Base-by-base conservation (phyloP, 2,329 filamentous ascomycete genomes). In the Fusarium illudens region DNA sequence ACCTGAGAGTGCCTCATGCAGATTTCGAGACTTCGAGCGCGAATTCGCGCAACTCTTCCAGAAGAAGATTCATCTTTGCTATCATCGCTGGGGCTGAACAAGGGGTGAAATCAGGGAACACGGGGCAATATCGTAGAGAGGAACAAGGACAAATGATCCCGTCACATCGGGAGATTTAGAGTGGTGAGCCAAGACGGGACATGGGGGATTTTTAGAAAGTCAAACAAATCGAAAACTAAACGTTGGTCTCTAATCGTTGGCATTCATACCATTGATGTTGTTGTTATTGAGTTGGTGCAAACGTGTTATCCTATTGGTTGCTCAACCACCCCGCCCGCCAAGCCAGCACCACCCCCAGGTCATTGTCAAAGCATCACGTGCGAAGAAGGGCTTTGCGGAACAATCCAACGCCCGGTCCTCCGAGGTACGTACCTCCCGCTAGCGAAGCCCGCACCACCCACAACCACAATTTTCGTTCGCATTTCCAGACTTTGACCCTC, bases 391-490 rank as follows among this genome's bases (percentile, higher is more conserved):
- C 60, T 72, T 57, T 30, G 12, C 64, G 75, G 75, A 76, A 71
- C 22, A 72, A 74, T 55, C 50, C 15, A 33, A 13, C 19, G 20
- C 65, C 75, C 75, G 71, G 32, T 33, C 64, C 75, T 68, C 77
- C 75, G 75, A 74, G 70, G 73, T 76, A 78, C 75, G 77, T 78
- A 78, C 74, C 67, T 49, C 60, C 70, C 71, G 74, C 76, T 76
- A 79, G 75, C 74, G 75, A 74, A 75, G 62, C 72, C 74, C 76
- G 71, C 52, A 55, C 75, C 49, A 51, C 75, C 78, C 79, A 80
- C 79, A 80, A 79, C 74, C 77, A 79, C 76, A 79, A 79, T 78
- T 79, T 78, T 74, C 73, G 69, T 70, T 71, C 58, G 68, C 75
- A 76, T 33, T 73, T 75, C 75, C 68, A 73, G 72, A 76, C 75